Conservation (phyloP, 2,329 filamentous ascomycete species). For the Onygena corvina region DNA sequence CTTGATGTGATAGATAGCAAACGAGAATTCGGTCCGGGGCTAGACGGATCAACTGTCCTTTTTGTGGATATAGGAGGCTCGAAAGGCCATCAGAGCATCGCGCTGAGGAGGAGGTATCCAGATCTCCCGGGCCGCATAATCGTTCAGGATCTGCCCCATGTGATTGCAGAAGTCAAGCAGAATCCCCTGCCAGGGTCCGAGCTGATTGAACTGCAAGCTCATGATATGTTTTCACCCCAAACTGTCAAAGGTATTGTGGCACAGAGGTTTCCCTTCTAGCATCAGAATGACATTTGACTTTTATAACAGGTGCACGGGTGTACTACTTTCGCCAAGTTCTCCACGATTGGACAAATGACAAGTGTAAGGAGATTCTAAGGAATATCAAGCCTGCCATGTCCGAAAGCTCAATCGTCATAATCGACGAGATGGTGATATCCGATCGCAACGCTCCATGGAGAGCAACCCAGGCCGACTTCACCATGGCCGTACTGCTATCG, state of each 20-base stretch:
- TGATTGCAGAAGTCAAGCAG: conserved; percentile 16
- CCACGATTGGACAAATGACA: conserved; percentile 21
- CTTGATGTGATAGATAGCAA: no score
- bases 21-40: no score
- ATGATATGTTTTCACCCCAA: conserved; percentile 25
- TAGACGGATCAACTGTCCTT: no score
- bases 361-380: conserved; percentile 17
- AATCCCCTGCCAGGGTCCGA: no score
- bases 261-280: background rate
- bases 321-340: conserved; percentile 22
- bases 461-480: background rate
- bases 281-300: background rate
- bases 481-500: background rate
- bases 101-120: conserved; percentile 15
- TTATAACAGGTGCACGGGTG: conserved; percentile 12
- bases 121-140: conserved; percentile 14
- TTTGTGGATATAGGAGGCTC: conserved; percentile 20
- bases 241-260: conserved; percentile 16
- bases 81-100: conserved; percentile 15
- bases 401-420: conserved; percentile 29
- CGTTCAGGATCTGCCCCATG: conserved; percentile 24
- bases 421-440: conserved; percentile 36
- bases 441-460: conserved; percentile 13
- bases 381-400: conserved; percentile 25
- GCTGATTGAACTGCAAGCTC: conserved; percentile 16